phyloP scores from a whole-genome alignment of 1,284 basidiomycete genomes.

The Porphyrellus sp. region DNA sequence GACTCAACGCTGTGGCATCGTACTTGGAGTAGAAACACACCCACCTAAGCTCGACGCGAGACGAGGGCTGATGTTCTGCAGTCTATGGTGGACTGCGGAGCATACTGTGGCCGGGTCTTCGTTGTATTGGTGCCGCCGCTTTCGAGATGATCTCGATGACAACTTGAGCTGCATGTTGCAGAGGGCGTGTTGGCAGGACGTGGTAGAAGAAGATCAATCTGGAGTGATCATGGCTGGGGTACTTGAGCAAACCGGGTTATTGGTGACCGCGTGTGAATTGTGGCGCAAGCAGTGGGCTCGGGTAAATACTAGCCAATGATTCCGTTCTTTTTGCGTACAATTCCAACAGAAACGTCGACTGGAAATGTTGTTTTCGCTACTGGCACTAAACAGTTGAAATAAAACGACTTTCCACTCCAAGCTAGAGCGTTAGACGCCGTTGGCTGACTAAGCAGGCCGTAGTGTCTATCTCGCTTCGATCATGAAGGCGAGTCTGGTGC shows the following conservation, averaged over 20 bases:
- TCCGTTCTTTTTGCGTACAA: too few relatives aligned
- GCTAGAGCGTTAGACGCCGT: too few relatives aligned
- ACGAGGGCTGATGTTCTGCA: slow-evolving; percentile 31
- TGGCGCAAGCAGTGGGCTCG: background rate
- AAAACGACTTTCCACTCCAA: too few relatives aligned
- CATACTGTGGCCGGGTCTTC: slow-evolving; percentile 33
- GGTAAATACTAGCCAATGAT: background rate
- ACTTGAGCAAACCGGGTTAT: slow-evolving; percentile 8
- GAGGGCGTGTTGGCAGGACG: background rate
- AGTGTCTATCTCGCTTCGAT: too few relatives aligned
- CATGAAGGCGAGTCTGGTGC: slow-evolving; percentile 25
- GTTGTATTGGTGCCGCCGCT: slow-evolving; percentile 26
- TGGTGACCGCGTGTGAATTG: slow-evolving; percentile 18
- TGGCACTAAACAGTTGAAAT: too few relatives aligned
- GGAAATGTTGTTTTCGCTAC: background rate
- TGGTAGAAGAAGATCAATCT: background rate
- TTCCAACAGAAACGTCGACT: too few relatives aligned
- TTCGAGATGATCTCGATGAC: slow-evolving; percentile 21
- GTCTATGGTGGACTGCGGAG: slow-evolving; percentile 22
- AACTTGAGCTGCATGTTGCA: slow-evolving; percentile 30
- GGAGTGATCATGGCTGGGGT: background rate
- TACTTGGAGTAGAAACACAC: background rate
- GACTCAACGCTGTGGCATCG: background rate
- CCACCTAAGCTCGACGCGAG: slow-evolving; percentile 31
- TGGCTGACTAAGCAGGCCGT: too few relatives aligned